A percentile compares a stretch with the other conserved stretches of the same genome.
Conservation (phyloP, 208 protist species). For the Chromosphaera perkinsii region DNA sequence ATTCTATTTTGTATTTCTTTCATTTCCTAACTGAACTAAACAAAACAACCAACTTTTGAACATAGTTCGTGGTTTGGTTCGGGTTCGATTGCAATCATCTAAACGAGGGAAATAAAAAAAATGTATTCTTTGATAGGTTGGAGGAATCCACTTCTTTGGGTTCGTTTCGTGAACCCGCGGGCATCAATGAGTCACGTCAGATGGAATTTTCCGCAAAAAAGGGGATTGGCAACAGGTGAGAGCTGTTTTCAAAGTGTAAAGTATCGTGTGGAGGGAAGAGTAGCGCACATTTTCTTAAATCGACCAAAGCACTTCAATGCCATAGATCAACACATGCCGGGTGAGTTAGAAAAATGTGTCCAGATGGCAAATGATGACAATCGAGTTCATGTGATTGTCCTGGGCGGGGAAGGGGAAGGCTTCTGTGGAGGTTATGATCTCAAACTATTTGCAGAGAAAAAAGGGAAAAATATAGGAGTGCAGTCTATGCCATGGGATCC, state of each 20-base stretch:
- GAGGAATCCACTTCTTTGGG: no score
- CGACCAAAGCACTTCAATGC: conserved; percentile 6
- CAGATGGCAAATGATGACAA: background rate
- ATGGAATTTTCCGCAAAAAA: no score
- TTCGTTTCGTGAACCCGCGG: no score
- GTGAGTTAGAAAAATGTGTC: background rate
- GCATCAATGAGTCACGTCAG: no score
- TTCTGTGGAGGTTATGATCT: conserved; percentile 21
- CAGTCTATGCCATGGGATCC: conserved; percentile 13
- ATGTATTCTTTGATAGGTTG: no score
- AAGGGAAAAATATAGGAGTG: background rate
- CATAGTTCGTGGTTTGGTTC: no score
- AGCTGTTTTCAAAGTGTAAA: conserved; percentile 1
- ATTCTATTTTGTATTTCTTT: no score
- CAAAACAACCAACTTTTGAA: no score
- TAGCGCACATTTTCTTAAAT: conserved; percentile 8
- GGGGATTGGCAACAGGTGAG: no score
- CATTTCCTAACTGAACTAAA: no score
- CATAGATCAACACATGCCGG: background rate
- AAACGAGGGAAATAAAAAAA: no score
- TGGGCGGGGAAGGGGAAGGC: background rate
- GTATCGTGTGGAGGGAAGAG: conserved; percentile 11
- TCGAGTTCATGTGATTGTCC: conserved; percentile 1
- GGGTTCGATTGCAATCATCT: no score
- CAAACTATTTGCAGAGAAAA: background rate